Conservation (phyloP, 768 basidiomycete genomes). For the Cystobasidium ongulense region DNA sequence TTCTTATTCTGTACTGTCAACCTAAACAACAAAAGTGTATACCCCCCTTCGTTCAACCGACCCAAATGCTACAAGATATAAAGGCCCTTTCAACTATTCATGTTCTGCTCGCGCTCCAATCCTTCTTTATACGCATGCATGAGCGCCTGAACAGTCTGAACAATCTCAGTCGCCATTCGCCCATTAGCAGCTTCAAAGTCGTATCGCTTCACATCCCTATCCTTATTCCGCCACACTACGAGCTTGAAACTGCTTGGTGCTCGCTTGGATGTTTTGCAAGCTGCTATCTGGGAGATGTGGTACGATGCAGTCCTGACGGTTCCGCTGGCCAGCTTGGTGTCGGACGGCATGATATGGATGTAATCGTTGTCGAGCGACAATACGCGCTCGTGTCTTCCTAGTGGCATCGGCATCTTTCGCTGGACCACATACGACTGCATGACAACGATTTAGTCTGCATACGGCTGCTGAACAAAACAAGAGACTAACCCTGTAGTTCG, state of each 20-base stretch:
- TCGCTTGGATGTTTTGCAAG: slow-evolving; percentile 74
- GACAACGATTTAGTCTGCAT: not conserved
- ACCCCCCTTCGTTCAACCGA: not conserved
- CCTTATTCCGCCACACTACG: slow-evolving; percentile 62
- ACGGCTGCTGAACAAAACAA: not conserved
- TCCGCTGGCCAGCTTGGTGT: slow-evolving; percentile 53
- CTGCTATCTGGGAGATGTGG: slow-evolving; percentile 76
- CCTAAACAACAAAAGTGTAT: not conserved
- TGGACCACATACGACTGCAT: slow-evolving; percentile 78
- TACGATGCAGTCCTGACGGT: slow-evolving; percentile 84
- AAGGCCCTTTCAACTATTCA: not conserved
- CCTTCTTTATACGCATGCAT: slow-evolving; percentile 30
- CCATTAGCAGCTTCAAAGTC: slow-evolving; percentile 88
- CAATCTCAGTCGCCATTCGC: slow-evolving; percentile 22
- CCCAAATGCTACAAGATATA: not conserved
- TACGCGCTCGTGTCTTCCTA: slow-evolving; percentile 78
- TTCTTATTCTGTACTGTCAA: not conserved
- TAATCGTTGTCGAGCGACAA: slow-evolving; percentile 93
- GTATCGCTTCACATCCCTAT: slow-evolving; percentile 68
- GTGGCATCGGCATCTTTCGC: slow-evolving; percentile 87
- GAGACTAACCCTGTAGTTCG: slow-evolving; percentile 68
- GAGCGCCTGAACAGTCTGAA: slow-evolving; percentile 23
- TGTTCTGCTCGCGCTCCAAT: slow-evolving; percentile 7
- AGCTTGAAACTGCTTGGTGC: slow-evolving; percentile 79
- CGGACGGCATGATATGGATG: slow-evolving; percentile 47